phyloP scores from a whole-genome alignment of 2,329 filamentous ascomycete species.

The Peltaster fructicola region DNA sequence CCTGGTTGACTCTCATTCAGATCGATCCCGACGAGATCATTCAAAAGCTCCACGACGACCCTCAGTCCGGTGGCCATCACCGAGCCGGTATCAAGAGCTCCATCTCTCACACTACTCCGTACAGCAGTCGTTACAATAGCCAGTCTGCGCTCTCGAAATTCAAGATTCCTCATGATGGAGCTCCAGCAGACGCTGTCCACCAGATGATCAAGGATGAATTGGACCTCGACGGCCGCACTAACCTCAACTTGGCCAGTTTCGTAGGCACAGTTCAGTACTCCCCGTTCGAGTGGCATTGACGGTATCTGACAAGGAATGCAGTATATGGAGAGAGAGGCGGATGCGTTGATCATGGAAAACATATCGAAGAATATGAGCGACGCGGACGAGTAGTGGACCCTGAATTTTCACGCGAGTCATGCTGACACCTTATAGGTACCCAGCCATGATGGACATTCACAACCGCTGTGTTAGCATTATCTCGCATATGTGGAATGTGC shows the following conservation, averaged over 20 bases:
- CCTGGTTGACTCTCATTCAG: conserved; percentile 3
- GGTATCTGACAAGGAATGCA: conserved; percentile 44
- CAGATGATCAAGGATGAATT: conserved; percentile 41
- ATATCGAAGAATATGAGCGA: conserved; percentile 56
- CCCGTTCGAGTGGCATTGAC: no score
- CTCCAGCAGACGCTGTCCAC: conserved; percentile 44
- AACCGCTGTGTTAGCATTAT: conserved; percentile 52
- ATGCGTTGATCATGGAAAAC: conserved; percentile 49
- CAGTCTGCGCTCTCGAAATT: conserved; percentile 41
- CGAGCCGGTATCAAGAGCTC: conserved; percentile 21
- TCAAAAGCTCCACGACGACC: conserved; percentile 31
- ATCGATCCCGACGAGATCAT: conserved; percentile 33
- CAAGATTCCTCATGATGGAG: conserved; percentile 38
- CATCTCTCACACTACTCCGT: conserved; percentile 37
- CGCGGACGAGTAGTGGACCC: conserved; percentile 40
- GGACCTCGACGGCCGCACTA: conserved; percentile 47
- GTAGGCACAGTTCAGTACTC: conserved; percentile 58
- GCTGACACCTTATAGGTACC: conserved; percentile 35
- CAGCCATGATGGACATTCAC: conserved; percentile 37
- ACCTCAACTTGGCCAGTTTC: conserved; percentile 52
- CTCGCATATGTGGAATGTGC: conserved; percentile 46
- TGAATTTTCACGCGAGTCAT: conserved; percentile 20
- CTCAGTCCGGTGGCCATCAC: conserved; percentile 18
- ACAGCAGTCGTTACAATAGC: conserved; percentile 39
- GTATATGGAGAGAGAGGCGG: conserved; percentile 21